Evolutionary conservation across 2,329 filamentous ascomycete genomes (phyloP).

Genomic region (Aspergillus cejpii): DNA sequence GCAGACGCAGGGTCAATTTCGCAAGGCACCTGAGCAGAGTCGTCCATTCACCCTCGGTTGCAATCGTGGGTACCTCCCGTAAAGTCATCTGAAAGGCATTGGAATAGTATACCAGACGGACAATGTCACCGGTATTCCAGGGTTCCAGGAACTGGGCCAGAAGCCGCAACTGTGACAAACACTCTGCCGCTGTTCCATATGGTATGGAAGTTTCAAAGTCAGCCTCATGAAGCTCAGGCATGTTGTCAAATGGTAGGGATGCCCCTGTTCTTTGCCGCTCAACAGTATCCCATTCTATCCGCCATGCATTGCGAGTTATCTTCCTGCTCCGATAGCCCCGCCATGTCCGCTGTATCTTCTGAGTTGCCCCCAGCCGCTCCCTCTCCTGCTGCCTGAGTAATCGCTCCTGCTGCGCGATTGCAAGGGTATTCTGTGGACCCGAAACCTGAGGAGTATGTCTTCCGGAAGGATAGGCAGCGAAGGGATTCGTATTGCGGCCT

Average conservation of each 20-base stretch:
- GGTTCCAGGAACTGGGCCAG: slow-evolving; percentile 61
- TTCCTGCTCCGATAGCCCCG: slow-evolving; percentile 64
- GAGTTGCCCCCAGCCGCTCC: slow-evolving; percentile 65
- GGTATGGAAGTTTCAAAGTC: slow-evolving; percentile 40
- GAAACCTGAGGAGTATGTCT: slow-evolving; percentile 52
- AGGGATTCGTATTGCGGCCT: slow-evolving; percentile 74
- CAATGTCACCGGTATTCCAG: slow-evolving; percentile 35
- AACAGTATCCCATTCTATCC: slow-evolving; percentile 56
- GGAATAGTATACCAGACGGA: slow-evolving; percentile 42
- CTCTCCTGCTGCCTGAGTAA: slow-evolving; percentile 73
- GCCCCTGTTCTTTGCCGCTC: slow-evolving; percentile 42
- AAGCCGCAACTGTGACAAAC: slow-evolving; percentile 54
- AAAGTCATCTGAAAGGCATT: slow-evolving; percentile 38
- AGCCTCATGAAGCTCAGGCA: slow-evolving; percentile 41
- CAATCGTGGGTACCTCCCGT: slow-evolving; percentile 32
- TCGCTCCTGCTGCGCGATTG: slow-evolving; percentile 80
- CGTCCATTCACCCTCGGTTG: slow-evolving; percentile 38
- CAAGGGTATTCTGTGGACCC: slow-evolving; percentile 69
- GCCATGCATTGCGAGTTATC: slow-evolving; percentile 51
- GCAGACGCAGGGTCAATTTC: slow-evolving; percentile 29
- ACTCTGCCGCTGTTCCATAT: slow-evolving; percentile 34
- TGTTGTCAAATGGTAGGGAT: slow-evolving; percentile 22
- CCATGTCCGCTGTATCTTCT: slow-evolving; percentile 72
- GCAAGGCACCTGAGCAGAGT: slow-evolving; percentile 36
- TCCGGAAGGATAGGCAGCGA: slow-evolving; percentile 54